These are phyloP conservation scores for Colletotrichum orbiculare DNA, from an alignment of 2,329 filamentous ascomycete genomes.

Conservation along the genomic window DNA sequence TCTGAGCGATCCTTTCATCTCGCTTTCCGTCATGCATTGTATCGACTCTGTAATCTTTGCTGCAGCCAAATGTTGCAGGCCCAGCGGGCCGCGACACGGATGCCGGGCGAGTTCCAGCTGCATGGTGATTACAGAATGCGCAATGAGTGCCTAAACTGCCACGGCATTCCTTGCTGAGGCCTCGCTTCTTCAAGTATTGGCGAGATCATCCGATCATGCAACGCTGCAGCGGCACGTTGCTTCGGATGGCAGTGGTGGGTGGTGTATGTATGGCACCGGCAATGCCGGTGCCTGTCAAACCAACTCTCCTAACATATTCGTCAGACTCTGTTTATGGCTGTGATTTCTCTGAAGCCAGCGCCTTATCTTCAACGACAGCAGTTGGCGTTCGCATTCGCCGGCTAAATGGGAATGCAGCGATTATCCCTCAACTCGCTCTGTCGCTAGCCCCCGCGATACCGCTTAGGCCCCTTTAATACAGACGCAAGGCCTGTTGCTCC, in stretches of 20 bases:
- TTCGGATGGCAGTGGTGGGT: not conserved
- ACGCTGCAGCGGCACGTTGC: slow-evolving; percentile 19
- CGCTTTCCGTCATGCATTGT: slow-evolving; percentile 30
- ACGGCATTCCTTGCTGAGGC: slow-evolving; percentile 10
- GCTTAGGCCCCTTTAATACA: slow-evolving; percentile 15
- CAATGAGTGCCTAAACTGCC: slow-evolving; percentile 19
- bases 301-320: slow-evolving; percentile 1
- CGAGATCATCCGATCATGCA: slow-evolving; percentile 34
- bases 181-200: slow-evolving; percentile 11
- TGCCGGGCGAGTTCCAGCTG: slow-evolving; percentile 31
- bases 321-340: not conserved
- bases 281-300: slow-evolving; percentile 10
- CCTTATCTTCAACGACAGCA: too few species aligned
- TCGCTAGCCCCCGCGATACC: slow-evolving; percentile 14
- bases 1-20: slow-evolving; percentile 32
- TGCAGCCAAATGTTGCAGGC: slow-evolving; percentile 24
- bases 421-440: slow-evolving; percentile 5
- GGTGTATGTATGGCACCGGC: slow-evolving; percentile 6
- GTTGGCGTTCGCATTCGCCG: too few species aligned
- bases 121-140: slow-evolving; percentile 18
- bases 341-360: not conserved
- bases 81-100: slow-evolving; percentile 28
- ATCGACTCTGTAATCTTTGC: slow-evolving; percentile 16
- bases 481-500: slow-evolving; percentile 4
- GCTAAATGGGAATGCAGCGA: not conserved